Base-by-base conservation (phyloP, 495 filamentous ascomycete species). In the Penicillium pancosmium region DNA sequence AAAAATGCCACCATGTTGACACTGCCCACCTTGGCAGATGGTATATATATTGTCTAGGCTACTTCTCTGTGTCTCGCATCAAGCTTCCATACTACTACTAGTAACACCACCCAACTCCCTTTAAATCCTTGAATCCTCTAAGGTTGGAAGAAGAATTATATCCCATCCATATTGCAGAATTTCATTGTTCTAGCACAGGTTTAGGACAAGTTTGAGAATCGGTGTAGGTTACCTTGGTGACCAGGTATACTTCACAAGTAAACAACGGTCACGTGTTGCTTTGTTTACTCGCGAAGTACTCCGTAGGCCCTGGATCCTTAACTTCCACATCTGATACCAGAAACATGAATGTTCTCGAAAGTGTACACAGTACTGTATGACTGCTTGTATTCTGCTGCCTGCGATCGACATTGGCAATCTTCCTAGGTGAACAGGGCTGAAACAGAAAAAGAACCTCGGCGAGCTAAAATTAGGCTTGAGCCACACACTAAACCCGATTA, bases 381-480 rank as follows among this genome's bases (percentile, higher is more conserved):
- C 27, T 38, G 36, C 11, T 44, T 12, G 16, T 44, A 44, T 44
- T 44, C 16, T 44, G 41, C 41, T 16, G 41, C 41, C 41, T 44
- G 27, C 27, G 41, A 38, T 44, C 41, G 16, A 12, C 15, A 38
- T 13, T 38, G 12, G 36, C 27, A 38, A 21, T 21, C 19, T 21
- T 1, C 19, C 19, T 21, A 21, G 19, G 19, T 21, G 19, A 21
- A 21, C 19, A 44, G 41, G 41, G 41, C 41, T 44, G 41, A 44
- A 44, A 16, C 8, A 44, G 16, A 44, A 18, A 44, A 44, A 44
- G 23, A 23, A 23, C 23, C 23, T 23, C 23, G 23, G 16, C 7
- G 41, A 44, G 9, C 41, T 44, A 44, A 44, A 44, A 16, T 44
- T 44, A 44, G 41, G 41, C 41, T 44, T 44, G 16, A 44, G 41